phyloP scores from a whole-genome alignment of 768 basidiomycete genomes.

The Infundibulicybe gibba region DNA sequence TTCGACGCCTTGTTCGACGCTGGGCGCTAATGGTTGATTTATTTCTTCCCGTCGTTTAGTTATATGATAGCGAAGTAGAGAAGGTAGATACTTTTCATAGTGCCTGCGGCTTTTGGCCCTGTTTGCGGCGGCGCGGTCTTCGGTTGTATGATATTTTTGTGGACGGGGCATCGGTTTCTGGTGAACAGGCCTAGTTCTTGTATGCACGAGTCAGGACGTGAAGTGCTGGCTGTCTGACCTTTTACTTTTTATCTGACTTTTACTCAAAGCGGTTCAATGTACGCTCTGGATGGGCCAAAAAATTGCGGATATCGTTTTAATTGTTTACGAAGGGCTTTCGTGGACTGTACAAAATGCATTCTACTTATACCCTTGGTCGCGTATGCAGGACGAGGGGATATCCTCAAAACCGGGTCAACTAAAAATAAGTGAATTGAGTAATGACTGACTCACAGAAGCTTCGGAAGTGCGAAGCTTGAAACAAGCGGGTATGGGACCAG shows the following conservation, averaged over 20 bases:
- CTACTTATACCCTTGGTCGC: too few relatives aligned
- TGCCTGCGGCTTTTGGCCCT: conserved; percentile 1
- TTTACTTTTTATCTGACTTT: neutral
- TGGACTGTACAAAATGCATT: too few relatives aligned
- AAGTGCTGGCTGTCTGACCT: conserved; percentile 1
- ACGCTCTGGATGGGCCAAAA: too few relatives aligned
- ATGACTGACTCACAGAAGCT: too few relatives aligned
- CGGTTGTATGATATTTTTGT: conserved; percentile 1
- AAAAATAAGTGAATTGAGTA: too few relatives aligned
- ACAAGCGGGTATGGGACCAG: too few relatives aligned
- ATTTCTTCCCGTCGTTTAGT: neutral
- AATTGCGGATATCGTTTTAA: too few relatives aligned
- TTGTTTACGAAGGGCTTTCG: too few relatives aligned
- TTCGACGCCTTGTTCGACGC: neutral
- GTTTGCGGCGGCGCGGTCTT: neutral
- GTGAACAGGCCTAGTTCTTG: neutral
- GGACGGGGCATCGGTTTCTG: conserved; percentile 1
- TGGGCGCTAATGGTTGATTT: conserved; percentile 1
- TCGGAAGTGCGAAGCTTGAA: too few relatives aligned
- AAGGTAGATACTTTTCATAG: conserved; percentile 5
- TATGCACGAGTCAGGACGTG: too few relatives aligned
- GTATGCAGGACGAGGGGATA: too few relatives aligned
- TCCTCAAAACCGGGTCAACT: too few relatives aligned
- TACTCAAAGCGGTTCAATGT: neutral
- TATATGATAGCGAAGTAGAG: neutral